Conservation (phyloP, 441 rosid species). For the Euphorbia celastroides region DNA sequence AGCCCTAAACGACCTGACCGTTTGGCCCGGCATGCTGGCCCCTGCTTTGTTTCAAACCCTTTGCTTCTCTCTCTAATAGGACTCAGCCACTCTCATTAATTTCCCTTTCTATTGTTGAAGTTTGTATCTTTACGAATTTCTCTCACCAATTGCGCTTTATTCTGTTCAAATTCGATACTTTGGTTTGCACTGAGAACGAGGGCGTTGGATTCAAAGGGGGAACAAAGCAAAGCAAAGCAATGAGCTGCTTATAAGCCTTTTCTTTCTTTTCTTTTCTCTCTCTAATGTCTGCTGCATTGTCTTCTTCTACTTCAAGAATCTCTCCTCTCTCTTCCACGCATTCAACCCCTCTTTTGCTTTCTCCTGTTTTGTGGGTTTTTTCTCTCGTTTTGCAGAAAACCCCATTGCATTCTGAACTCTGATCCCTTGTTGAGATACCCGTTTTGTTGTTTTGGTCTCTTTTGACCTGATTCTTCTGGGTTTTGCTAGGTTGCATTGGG, state of each 20-base stretch:
- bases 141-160: slow-evolving; percentile 51
- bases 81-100: slow-evolving; percentile 21
- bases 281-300: slow-evolving; percentile 67
- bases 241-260: slow-evolving; percentile 27
- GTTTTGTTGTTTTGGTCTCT: slow-evolving; percentile 25
- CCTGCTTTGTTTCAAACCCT: no score
- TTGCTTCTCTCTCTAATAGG: no score
- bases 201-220: slow-evolving; percentile 37
- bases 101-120: background rate
- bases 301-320: slow-evolving; percentile 71
- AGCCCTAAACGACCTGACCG: slow-evolving; percentile 30
- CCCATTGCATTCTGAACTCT: slow-evolving; percentile 25
- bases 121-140: slow-evolving; percentile 11
- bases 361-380: slow-evolving; percentile 34
- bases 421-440: slow-evolving; percentile 12
- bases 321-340: slow-evolving; percentile 61
- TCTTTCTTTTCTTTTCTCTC: slow-evolving; percentile 10
- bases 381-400: slow-evolving; percentile 18
- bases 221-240: slow-evolving; percentile 30
- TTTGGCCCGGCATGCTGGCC: slow-evolving; percentile 20
- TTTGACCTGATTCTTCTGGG: slow-evolving; percentile 18
- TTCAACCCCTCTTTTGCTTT: slow-evolving; percentile 36
- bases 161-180: slow-evolving; percentile 65
- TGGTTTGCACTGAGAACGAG: slow-evolving; percentile 70
- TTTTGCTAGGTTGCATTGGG: no score